Evolutionary conservation across 805 yeast species (phyloP).

Genomic region (Priceomyces medius): DNA sequence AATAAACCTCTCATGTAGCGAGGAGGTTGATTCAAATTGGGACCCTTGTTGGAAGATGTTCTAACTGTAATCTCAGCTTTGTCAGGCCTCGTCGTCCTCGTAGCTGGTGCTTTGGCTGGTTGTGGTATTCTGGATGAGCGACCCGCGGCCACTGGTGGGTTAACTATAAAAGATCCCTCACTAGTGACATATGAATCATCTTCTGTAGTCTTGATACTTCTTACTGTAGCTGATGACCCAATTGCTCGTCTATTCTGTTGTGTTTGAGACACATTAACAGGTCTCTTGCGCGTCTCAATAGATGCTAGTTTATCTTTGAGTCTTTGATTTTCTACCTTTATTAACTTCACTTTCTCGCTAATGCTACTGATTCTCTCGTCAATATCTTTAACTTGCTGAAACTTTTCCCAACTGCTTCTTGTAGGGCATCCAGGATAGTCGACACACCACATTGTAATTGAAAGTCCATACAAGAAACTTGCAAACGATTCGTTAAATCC

Average conservation of each 20-base stretch:
- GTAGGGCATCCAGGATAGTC: constrained; percentile 55
- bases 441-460: constrained; percentile 86
- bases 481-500: constrained; percentile 77
- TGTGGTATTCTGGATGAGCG: constrained; percentile 22
- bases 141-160: constrained; percentile 15
- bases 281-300: constrained; percentile 2
- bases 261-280: neutral
- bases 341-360: constrained; percentile 16
- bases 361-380: constrained; percentile 23
- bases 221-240: neutral
- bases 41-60: constrained; percentile 16
- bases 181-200: constrained; percentile 27
- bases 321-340: constrained; percentile 22
- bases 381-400: constrained; percentile 20
- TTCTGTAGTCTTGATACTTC: constrained; percentile 3
- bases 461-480: constrained; percentile 72
- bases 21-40: constrained; percentile 45
- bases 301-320: constrained; percentile 19
- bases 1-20: constrained; percentile 41
- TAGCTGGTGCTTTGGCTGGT: constrained; percentile 9
- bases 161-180: constrained; percentile 27
- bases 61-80: constrained; percentile 1
- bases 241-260: neutral
- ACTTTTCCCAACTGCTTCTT: constrained; percentile 31
- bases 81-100: constrained; percentile 4